Percentiles rank a stretch among this genome's conserved stretches.
Evolutionary conservation across 2,329 filamentous ascomycete genomes (phyloP).

Genomic region (Verticillium klebahnii): DNA sequence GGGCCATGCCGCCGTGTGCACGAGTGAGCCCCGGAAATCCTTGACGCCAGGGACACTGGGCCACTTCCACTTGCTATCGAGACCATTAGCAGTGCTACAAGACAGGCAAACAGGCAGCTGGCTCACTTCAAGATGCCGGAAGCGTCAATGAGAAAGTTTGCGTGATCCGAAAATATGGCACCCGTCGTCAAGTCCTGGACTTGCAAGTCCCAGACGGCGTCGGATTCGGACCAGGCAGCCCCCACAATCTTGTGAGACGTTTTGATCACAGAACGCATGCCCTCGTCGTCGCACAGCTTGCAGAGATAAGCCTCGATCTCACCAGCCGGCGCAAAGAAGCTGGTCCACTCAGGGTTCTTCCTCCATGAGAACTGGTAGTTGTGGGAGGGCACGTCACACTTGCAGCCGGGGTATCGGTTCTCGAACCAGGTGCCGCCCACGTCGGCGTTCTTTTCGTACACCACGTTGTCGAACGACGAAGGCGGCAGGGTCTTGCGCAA

Average conservation of each 20-base stretch:
- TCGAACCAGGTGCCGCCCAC: slow-evolving; percentile 57
- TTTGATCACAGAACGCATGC: slow-evolving; percentile 38
- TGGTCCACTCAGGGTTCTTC: slow-evolving; percentile 54
- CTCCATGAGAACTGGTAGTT: slow-evolving; percentile 61
- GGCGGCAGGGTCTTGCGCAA: slow-evolving; percentile 34
- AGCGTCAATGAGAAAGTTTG: slow-evolving; percentile 44
- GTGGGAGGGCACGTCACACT: slow-evolving; percentile 53
- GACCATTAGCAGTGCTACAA: slow-evolving; percentile 8
- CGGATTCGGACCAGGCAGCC: slow-evolving; percentile 39
- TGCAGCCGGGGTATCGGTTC: slow-evolving; percentile 54
- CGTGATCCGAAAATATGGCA: slow-evolving; percentile 36
- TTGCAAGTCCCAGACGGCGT: slow-evolving; percentile 36
- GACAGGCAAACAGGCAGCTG: background rate
- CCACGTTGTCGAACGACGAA: slow-evolving; percentile 34
- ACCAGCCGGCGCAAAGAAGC: slow-evolving; percentile 48
- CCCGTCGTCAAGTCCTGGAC: slow-evolving; percentile 33
- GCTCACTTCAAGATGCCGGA: slow-evolving; percentile 49
- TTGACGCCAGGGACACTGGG: slow-evolving; percentile 42
- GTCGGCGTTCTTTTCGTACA: slow-evolving; percentile 53
- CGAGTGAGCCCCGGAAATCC: slow-evolving; percentile 39
- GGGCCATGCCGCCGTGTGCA: slow-evolving; percentile 53
- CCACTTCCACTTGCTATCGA: slow-evolving; percentile 44
- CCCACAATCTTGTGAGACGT: slow-evolving; percentile 34
- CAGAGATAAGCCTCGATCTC: slow-evolving; percentile 54
- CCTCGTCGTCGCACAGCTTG: slow-evolving; percentile 40